Evolutionary conservation across 1,139 yeast species (phyloP).

Genomic region (Suhomyces ambrosiae): DNA sequence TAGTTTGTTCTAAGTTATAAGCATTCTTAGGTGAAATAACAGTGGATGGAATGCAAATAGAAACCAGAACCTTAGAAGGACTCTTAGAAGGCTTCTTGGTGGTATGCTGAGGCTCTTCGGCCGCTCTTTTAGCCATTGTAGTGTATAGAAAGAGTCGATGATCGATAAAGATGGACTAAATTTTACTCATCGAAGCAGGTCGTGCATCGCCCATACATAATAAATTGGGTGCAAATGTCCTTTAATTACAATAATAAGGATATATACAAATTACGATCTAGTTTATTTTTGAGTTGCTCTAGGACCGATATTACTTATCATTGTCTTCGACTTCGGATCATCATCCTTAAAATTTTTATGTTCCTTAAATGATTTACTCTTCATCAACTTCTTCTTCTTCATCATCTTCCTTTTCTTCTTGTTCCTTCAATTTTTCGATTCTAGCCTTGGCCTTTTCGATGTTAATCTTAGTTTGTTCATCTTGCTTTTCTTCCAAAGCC

Average conservation of each 20-base stretch:
- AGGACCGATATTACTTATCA: conserved; percentile 12
- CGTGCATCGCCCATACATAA: conserved; percentile 4
- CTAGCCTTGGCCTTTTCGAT: conserved; percentile 75
- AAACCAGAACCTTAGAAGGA: conserved; percentile 28
- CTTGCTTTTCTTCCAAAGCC: conserved; percentile 74
- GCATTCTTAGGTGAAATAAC: conserved; percentile 57
- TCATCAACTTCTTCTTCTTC: conserved; percentile 21
- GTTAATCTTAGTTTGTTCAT: conserved; percentile 76
- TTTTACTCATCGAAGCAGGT: conserved; percentile 7
- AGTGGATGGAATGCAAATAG: conserved; percentile 69
- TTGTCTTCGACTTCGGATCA: conserved; percentile 22
- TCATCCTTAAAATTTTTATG: too few species aligned
- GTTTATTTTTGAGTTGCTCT: not conserved
- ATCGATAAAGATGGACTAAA: conserved; percentile 1
- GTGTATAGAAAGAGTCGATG: not conserved
- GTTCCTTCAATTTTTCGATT: conserved; percentile 63
- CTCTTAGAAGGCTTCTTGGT: conserved; percentile 38
- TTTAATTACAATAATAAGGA: not conserved
- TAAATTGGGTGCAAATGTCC: conserved; percentile 11
- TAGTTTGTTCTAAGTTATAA: conserved; percentile 68
- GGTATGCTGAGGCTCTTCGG: conserved; percentile 23
- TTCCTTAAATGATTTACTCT: too few species aligned
- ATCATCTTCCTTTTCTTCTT: conserved; percentile 35
- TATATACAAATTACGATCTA: conserved; percentile 1
- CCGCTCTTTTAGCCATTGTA: conserved; percentile 28